phyloP scores from a whole-genome alignment of 306 rosid species.

The Vicia villosa region DNA sequence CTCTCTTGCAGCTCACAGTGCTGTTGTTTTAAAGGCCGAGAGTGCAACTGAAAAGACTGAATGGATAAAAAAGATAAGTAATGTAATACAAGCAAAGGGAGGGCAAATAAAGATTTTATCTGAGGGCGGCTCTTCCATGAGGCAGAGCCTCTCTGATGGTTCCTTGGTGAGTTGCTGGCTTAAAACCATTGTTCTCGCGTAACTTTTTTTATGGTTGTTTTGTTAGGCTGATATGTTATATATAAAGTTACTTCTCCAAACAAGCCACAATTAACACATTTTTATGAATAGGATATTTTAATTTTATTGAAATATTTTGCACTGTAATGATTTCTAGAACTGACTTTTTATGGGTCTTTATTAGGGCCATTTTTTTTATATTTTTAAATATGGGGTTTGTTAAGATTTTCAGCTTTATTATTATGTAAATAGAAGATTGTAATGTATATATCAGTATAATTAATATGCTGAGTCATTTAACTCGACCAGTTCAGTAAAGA shows the following conservation, averaged over 20 bases:
- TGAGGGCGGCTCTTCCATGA: constrained; percentile 71
- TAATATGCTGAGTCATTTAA: too few species aligned
- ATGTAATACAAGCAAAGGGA: constrained; percentile 82
- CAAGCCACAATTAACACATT: neutral
- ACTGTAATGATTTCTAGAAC: neutral
- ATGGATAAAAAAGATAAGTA: constrained; percentile 85
- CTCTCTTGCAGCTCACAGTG: constrained; percentile 74
- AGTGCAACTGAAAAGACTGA: constrained; percentile 75
- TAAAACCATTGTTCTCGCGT: neutral
- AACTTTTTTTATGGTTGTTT: constrained; percentile 1
- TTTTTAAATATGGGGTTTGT: too few species aligned
- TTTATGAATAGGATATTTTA: neutral
- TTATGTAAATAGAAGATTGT: too few species aligned
- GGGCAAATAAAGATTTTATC: constrained; percentile 59
- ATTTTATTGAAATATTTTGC: neutral
- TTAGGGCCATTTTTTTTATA: too few species aligned
- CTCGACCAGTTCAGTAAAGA: too few species aligned
- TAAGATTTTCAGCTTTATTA: too few species aligned
- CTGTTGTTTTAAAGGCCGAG: constrained; percentile 89
- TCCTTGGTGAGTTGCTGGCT: constrained; percentile 68
- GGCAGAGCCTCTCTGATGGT: constrained; percentile 93
- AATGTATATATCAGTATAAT: too few species aligned
- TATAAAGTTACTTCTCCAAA: neutral
- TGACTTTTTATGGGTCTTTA: too few species aligned
- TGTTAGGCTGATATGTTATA: constrained; percentile 15